Evolutionary conservation across 306 rosid genomes (phyloP).

Genomic region (Senna siamea): DNA sequence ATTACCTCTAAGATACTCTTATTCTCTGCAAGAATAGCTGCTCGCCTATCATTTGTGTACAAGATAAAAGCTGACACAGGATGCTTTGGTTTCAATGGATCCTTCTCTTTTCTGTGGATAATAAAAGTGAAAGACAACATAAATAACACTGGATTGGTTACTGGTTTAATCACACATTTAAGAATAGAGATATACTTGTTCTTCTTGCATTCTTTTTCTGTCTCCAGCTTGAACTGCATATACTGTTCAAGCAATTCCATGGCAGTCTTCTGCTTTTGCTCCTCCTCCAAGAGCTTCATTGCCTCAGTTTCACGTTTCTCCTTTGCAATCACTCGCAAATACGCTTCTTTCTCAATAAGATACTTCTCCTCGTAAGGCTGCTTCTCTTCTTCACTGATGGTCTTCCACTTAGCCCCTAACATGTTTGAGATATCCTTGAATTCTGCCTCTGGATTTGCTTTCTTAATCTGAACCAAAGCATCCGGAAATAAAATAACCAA

Average conservation of each 20-base stretch:
- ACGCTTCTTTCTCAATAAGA: slow-evolving; percentile 72
- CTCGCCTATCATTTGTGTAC: slow-evolving; percentile 74
- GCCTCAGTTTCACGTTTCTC: slow-evolving; percentile 93
- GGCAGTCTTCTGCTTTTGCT: slow-evolving; percentile 84
- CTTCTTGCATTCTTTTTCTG: slow-evolving; percentile 66
- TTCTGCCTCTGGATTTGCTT: slow-evolving; percentile 81
- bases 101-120: slow-evolving; percentile 76
- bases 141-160: neutral
- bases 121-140: slow-evolving; percentile 2
- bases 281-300: slow-evolving; percentile 82
- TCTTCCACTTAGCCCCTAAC: slow-evolving; percentile 91
- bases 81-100: slow-evolving; percentile 92
- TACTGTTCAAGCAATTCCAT: slow-evolving; percentile 93
- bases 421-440: slow-evolving; percentile 76
- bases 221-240: slow-evolving; percentile 77
- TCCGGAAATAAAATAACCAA: neutral
- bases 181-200: slow-evolving; percentile 47
- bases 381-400: slow-evolving; percentile 68
- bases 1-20: slow-evolving; percentile 67
- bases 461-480: slow-evolving; percentile 64
- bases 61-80: slow-evolving; percentile 84
- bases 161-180: neutral
- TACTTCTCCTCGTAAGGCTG: slow-evolving; percentile 87
- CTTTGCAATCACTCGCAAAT: slow-evolving; percentile 60
- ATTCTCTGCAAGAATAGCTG: slow-evolving; percentile 63